A percentile compares a stretch with the other conserved stretches of the same genome.
These are phyloP conservation scores for Lichtheimia corymbifera DNA, from an alignment of 371 early-diverging fungal species.

Conservation along the genomic window DNA sequence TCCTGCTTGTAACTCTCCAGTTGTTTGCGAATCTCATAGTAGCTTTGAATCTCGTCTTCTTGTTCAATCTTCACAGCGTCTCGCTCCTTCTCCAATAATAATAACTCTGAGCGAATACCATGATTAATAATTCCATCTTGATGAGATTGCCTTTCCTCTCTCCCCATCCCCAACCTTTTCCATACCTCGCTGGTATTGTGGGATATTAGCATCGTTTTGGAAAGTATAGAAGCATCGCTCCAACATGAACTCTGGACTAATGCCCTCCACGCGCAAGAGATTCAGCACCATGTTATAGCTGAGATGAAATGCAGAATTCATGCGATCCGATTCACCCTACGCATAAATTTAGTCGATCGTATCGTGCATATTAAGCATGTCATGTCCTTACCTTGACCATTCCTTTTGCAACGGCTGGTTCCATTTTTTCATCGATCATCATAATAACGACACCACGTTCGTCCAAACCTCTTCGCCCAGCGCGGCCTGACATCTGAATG, in stretches of 20 bases:
- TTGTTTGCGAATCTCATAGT: slow-evolving; percentile 80
- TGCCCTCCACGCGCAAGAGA: slow-evolving; percentile 95
- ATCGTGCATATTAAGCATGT: background rate
- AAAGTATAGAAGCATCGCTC: slow-evolving; percentile 97
- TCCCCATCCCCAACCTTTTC: background rate
- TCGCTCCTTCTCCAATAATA: slow-evolving; percentile 59
- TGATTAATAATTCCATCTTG: background rate
- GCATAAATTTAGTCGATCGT: too few relatives aligned
- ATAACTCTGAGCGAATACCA: slow-evolving; percentile 30
- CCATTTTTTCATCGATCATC: slow-evolving; percentile 97
- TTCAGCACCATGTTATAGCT: slow-evolving; percentile 99
- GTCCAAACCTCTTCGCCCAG: slow-evolving; percentile 98
- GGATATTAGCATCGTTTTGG: slow-evolving; percentile 88
- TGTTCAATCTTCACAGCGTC: slow-evolving; percentile 61
- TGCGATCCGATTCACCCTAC: slow-evolving; percentile 85
- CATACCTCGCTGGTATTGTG: slow-evolving; percentile 67
- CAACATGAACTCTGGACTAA: slow-evolving; percentile 95
- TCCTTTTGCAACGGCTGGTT: slow-evolving; percentile 87
- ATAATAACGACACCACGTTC: slow-evolving; percentile 98
- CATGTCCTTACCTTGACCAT: slow-evolving; percentile 78
- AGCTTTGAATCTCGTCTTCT: slow-evolving; percentile 71
- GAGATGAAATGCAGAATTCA: slow-evolving; percentile 97
- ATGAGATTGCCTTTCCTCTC: background rate
- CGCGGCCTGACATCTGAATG: slow-evolving; percentile 99
- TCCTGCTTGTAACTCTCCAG: slow-evolving; percentile 68